Conservation (phyloP, 2,329 filamentous ascomycete species). For the Fusarium mexicanum region DNA sequence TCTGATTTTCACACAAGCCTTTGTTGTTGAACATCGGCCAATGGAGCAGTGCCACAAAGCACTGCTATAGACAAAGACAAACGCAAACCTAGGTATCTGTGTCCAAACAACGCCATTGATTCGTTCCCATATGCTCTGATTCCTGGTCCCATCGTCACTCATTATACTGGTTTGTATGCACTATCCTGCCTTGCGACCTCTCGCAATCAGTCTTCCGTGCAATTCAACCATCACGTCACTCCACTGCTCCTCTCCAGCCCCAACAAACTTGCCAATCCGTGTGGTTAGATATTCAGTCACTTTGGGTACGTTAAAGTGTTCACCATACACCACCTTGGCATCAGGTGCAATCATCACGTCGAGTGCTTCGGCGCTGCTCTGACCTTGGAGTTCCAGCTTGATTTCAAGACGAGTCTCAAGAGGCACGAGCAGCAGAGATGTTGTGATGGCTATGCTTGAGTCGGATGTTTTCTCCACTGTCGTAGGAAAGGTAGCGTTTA, state of each 20-base stretch:
- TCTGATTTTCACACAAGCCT: neutral
- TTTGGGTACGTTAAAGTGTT: conserved; percentile 78
- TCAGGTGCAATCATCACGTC: conserved; percentile 63
- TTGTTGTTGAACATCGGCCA: conserved; percentile 16
- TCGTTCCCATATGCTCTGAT: conserved; percentile 21
- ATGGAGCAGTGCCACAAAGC: conserved; percentile 11
- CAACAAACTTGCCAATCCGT: conserved; percentile 57
- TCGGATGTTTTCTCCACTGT: conserved; percentile 71
- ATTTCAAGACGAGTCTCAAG: conserved; percentile 76
- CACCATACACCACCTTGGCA: conserved; percentile 78
- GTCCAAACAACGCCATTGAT: conserved; percentile 35
- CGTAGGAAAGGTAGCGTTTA: conserved; percentile 73
- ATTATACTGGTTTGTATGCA: conserved; percentile 15
- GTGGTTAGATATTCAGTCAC: conserved; percentile 76
- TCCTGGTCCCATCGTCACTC: conserved; percentile 44
- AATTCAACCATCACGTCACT: conserved; percentile 65
- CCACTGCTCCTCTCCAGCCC: conserved; percentile 57
- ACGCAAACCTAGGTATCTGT: conserved; percentile 39
- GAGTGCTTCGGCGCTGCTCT: conserved; percentile 58
- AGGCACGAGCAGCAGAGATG: conserved; percentile 69
- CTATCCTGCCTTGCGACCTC: conserved; percentile 59
- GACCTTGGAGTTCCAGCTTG: conserved; percentile 63
- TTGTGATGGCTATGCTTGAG: conserved; percentile 68
- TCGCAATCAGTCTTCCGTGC: conserved; percentile 63
- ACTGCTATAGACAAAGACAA: conserved; percentile 16